Percentiles rank a stretch among this genome's conserved stretches.
These are phyloP conservation scores for Eutrema heterophyllum DNA, from an alignment of 345 rosid species.

Conservation along the genomic window DNA sequence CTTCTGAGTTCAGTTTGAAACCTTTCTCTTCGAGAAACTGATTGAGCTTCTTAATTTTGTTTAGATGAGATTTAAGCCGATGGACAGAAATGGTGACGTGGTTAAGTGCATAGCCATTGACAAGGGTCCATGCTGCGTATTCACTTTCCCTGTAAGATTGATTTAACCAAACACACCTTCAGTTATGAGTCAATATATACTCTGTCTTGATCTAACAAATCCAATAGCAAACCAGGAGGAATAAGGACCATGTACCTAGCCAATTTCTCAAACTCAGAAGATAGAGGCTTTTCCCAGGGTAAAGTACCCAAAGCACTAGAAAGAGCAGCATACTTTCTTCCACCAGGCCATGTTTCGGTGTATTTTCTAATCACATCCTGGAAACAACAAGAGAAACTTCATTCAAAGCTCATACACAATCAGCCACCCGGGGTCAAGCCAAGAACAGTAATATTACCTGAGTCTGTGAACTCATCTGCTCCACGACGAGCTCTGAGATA, in stretches of 20 bases:
- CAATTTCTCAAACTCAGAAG: constrained; percentile 71
- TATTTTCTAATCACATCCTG: constrained; percentile 80
- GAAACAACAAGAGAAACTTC: constrained; percentile 12
- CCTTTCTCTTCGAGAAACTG: constrained; percentile 64
- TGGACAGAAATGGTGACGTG: constrained; percentile 87
- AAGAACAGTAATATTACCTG: constrained; percentile 40
- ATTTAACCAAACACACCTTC: constrained; percentile 1
- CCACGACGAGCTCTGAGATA: constrained; percentile 89
- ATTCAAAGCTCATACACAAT: neutral
- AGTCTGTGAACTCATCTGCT: constrained; percentile 65
- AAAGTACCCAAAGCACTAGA: constrained; percentile 80
- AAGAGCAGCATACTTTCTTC: constrained; percentile 61
- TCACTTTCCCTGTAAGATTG: constrained; percentile 67
- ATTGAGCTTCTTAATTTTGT: constrained; percentile 54
- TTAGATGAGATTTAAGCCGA: constrained; percentile 64
- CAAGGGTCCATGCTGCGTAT: constrained; percentile 98
- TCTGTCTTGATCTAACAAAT: neutral
- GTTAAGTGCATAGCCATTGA: constrained; percentile 89
- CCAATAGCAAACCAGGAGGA: neutral
- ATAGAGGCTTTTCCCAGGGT: constrained; percentile 71
- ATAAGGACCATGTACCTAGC: constrained; percentile 47
- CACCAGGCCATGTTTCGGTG: constrained; percentile 38
- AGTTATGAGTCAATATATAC: neutral
- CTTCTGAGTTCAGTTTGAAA: constrained; percentile 78
- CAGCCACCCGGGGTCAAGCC: neutral